Evolutionary conservation across 768 basidiomycete species (phyloP), one percentile per base, ranked within the genome.

Genomic region (Mycena sanguinolenta): DNA sequence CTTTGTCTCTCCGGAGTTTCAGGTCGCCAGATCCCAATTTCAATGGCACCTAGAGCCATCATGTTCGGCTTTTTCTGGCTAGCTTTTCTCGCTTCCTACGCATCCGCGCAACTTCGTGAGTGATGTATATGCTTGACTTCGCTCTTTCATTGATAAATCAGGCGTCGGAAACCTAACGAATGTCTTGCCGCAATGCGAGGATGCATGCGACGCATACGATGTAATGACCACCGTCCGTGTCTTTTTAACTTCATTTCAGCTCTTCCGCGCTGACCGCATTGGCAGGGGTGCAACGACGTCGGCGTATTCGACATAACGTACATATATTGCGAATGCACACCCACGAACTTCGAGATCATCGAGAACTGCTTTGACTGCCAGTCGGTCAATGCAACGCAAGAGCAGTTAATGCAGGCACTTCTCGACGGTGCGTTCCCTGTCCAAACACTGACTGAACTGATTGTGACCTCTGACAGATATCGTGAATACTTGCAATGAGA

Each of bases 301-400:
- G 72, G 72, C 36, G 34, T 73, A 27, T 73, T 34, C 68, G 67
- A 73, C 17, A 73, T 73, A 36, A 73, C 72, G 19, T 73, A 61
- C 55, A 73, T 73, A 32, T 73, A 73, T 50, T 73, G 72, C 38
- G 67, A 69, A 73, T 73, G 72, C 64, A 69, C 72, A 34, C 67
- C 72, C 9, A 19, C 39, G 25, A 73, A 73, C 64, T 62, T 73
- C 32, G 17, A 38, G 10, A 73, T 73, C 59, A 63, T 73, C 49
- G 63, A 69, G 30, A 55, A 58, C 50, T 73, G 72, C 59, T 73
- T 73, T 46, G 39, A 73, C 38, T 73, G 72, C 50, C 72, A 73
- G 46, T 57, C 72, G 0, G 72, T 73, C 5, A 73, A 73, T 39
- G 68, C 63, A 23, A 63, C 72, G 49, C 67, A 73, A 17, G 58